Evolutionary conservation across 352 stramenopile species (phyloP).

Genomic region (Pythium diclinum): DNA sequence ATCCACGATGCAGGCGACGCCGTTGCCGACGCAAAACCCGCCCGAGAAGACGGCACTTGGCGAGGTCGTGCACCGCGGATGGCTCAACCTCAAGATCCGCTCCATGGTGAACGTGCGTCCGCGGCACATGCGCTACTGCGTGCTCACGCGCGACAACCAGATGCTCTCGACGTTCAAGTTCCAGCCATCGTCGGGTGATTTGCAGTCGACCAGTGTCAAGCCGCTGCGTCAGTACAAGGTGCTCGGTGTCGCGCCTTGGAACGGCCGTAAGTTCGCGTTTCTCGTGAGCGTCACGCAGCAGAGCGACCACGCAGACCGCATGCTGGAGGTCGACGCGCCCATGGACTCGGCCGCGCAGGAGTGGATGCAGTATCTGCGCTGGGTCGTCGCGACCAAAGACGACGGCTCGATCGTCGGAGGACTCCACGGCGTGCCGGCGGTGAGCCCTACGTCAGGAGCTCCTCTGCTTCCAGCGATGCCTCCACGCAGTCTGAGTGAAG

Average conservation of each 20-base stretch:
- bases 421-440: neutral
- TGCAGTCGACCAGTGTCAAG: conserved; percentile 52
- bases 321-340: conserved; percentile 72
- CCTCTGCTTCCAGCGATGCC: conserved; percentile 5
- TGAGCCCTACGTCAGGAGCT: neutral
- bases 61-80: conserved; percentile 74
- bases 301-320: conserved; percentile 66
- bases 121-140: conserved; percentile 83
- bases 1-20: conserved; percentile 49
- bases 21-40: conserved; percentile 45
- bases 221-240: conserved; percentile 70
- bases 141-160: conserved; percentile 59
- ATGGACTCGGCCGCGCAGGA: conserved; percentile 56
- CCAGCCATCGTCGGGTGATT: conserved; percentile 69
- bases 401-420: conserved; percentile 21
- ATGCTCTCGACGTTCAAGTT: conserved; percentile 85
- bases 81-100: conserved; percentile 85
- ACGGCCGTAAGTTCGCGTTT: conserved; percentile 70
- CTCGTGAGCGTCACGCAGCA: conserved; percentile 69
- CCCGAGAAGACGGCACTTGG: conserved; percentile 51
- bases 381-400: conserved; percentile 46
- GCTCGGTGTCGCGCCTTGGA: conserved; percentile 66
- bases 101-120: conserved; percentile 84
- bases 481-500: conserved; percentile 21
- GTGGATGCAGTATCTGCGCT: conserved; percentile 69